phyloP scores from a whole-genome alignment of 352 stramenopile species.

The Phytophthora cajani region DNA sequence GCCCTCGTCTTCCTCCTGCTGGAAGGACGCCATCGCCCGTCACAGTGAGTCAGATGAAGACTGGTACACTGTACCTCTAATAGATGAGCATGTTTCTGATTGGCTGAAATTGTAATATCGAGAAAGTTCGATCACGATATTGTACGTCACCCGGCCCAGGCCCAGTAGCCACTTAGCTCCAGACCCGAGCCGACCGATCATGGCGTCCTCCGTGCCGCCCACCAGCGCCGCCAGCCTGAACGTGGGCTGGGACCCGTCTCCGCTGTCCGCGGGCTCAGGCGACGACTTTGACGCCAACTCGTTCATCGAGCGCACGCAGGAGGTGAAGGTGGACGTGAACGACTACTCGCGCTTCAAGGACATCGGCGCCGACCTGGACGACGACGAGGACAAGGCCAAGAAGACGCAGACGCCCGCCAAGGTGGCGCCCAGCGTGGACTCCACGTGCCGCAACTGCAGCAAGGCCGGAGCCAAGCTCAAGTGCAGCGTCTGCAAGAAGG shows the following conservation, averaged over 20 bases:
- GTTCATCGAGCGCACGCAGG: conserved; percentile 67
- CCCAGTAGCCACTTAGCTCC: neutral
- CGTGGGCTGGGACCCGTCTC: conserved; percentile 59
- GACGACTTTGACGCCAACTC: conserved; percentile 44
- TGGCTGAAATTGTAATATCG: conserved; percentile 13
- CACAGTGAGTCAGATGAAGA: no score
- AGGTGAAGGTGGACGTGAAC: conserved; percentile 79
- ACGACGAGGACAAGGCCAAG: conserved; percentile 39
- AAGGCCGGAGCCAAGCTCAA: conserved; percentile 82
- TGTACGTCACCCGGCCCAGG: conserved; percentile 2
- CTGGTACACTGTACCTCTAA: neutral
- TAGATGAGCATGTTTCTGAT: neutral
- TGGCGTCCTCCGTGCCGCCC: conserved; percentile 26
- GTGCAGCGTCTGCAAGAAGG: conserved; percentile 90
- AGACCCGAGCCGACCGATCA: neutral
- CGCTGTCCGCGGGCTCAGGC: conserved; percentile 21
- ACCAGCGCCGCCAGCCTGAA: conserved; percentile 40
- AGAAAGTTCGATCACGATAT: conserved; percentile 28
- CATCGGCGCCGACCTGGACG: conserved; percentile 62
- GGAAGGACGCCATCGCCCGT: neutral
- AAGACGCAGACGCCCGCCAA: conserved; percentile 1
- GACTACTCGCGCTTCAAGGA: conserved; percentile 89
- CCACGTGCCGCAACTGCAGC: conserved; percentile 80
- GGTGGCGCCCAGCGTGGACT: conserved; percentile 17
- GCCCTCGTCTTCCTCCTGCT: conserved; percentile 14